phyloP scores from a whole-genome alignment of 495 filamentous ascomycete genomes.

The Polyplosphaeria fusca region DNA sequence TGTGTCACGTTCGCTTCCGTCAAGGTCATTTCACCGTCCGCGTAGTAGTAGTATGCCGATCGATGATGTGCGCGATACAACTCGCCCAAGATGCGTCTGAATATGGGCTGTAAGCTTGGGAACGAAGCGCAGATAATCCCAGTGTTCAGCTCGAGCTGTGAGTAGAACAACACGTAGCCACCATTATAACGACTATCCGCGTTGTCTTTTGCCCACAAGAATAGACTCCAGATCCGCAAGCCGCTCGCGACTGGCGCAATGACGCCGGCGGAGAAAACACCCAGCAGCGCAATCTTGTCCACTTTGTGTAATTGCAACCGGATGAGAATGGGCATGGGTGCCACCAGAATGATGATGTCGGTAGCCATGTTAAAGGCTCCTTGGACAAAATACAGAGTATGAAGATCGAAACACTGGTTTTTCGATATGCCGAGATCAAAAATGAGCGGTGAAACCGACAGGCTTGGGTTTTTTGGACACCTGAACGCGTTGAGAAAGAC shows the following conservation, averaged over 20 bases:
- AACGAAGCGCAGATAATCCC: conserved; percentile 49
- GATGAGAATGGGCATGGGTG: conserved; percentile 27
- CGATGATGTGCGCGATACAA: not conserved
- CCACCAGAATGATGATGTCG: conserved; percentile 25
- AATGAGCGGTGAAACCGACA: conserved; percentile 44
- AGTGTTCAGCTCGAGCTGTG: conserved; percentile 47
- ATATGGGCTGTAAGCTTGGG: conserved; percentile 38
- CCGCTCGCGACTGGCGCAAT: conserved; percentile 40
- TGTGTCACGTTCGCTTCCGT: not conserved
- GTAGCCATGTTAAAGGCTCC: conserved; percentile 31
- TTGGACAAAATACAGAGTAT: conserved; percentile 19
- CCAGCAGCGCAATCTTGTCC: conserved; percentile 20
- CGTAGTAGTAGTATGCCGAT: conserved; percentile 26
- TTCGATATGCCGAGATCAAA: conserved; percentile 21
- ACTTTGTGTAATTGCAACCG: conserved; percentile 17
- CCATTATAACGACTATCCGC: conserved; percentile 34
- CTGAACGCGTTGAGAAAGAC: conserved; percentile 39
- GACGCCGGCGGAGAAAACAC: conserved; percentile 27
- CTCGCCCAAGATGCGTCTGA: conserved; percentile 23
- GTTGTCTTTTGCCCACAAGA: conserved; percentile 15
- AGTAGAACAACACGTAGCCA: conserved; percentile 47
- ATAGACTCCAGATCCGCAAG: conserved; percentile 39
- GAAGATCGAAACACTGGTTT: conserved; percentile 14
- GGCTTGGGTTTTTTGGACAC: conserved; percentile 45
- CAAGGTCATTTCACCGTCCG: conserved; percentile 1